A percentile compares a stretch with the other conserved stretches of the same genome.
Conservation (phyloP, 2,329 filamentous ascomycete species). For the Colletotrichum sp. region DNA sequence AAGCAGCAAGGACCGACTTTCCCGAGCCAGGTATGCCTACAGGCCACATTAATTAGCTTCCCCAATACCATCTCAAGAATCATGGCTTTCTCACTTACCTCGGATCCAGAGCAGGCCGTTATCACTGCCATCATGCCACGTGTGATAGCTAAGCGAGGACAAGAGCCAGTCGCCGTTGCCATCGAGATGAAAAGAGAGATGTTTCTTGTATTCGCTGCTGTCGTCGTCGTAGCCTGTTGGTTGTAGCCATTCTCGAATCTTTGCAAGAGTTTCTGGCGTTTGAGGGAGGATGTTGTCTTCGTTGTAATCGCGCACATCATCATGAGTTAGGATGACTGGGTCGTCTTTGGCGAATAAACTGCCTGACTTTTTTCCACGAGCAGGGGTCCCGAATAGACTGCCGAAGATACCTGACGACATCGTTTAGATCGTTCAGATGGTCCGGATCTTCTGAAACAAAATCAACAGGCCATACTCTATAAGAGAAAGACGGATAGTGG, state of each 20-base stretch:
- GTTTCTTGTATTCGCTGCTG: slow-evolving; percentile 27
- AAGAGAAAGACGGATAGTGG: neutral
- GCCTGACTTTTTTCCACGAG: neutral
- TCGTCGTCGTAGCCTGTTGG: slow-evolving; percentile 28
- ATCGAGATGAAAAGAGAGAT: slow-evolving; percentile 24
- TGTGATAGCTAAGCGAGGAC: slow-evolving; percentile 14
- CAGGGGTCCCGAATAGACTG: neutral
- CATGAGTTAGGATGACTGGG: neutral
- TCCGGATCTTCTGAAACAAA: neutral
- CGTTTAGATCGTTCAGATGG: neutral
- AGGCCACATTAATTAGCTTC: neutral
- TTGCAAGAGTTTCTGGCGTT: neutral
- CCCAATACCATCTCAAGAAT: neutral
- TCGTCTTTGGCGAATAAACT: neutral
- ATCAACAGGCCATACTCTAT: neutral
- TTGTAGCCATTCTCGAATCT: neutral
- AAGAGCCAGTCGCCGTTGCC: slow-evolving; percentile 30
- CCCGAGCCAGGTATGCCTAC: slow-evolving; percentile 40
- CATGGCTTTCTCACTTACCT: neutral
- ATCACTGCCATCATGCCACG: slow-evolving; percentile 24
- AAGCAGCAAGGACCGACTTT: slow-evolving; percentile 1
- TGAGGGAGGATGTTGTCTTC: neutral
- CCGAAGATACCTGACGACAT: neutral
- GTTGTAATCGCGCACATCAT: neutral
- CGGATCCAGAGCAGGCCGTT: slow-evolving; percentile 34